Evolutionary conservation across 225 moss, liverwort and hornwort genomes (phyloP), one percentile per base, ranked within the genome.

Genomic region (Asterella californica): DNA sequence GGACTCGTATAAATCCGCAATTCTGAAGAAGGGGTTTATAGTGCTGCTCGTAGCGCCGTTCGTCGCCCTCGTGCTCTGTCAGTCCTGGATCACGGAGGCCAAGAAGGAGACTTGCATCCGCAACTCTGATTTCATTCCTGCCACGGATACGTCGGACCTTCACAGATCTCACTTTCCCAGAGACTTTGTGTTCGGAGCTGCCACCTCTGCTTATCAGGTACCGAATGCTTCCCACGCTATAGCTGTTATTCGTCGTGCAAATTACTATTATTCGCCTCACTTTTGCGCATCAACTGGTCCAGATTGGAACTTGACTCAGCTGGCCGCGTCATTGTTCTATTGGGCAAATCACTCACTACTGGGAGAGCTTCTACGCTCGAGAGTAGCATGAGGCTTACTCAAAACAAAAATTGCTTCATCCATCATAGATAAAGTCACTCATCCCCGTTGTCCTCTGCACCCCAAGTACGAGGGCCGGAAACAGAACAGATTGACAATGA

Each of bases 131-230:
- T 18, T 70, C 5, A 18, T 69, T 54, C 29, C 78, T 64, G 47
- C 72, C 6, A 75, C 57, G 34, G n/a, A 61, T 32, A 48, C 27
- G 17, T 45, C 9, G 47, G 87, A 80, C 14, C 66, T 94, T 21
- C 86, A 84, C 54, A 63, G 92, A 65, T 90, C 88, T 62, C 76
- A 82, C 9, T 96, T 96, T 48, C 94, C 92, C 0, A 75, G 83
- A 1, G 8, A 80, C 8, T 92, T 92, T 65, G 85, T 91, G 27
- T 96, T 92, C 54, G 92, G 94, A 8, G 49, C 90, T 78, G 96
- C 90, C 24, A 91, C 88, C 19, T 80, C 94, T 32, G 84, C 90
- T 45, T 96, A 90, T 66, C 92, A 92, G 92, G 96, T 92, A 76
- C 55, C 9, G 21, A 18, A 30, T 32, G 30, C 15, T 29, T 67